Conservation (phyloP, 257 asterid genomes). For the Solanum tacnaense region DNA sequence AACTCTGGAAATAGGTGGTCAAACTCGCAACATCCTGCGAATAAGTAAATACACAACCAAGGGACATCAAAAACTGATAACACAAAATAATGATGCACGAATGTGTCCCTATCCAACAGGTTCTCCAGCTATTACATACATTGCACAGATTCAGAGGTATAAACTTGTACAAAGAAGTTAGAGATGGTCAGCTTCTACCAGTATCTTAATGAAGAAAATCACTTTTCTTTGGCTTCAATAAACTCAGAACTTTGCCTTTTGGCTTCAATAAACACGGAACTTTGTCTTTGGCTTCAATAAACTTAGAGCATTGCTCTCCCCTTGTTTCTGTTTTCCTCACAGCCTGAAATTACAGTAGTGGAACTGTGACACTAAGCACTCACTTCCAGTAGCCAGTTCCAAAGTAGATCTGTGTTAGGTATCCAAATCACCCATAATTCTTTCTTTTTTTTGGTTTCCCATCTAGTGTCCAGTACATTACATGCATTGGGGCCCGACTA, state of each 20-base stretch:
- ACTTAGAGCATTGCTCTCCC: not conserved
- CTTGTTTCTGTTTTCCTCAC: not conserved
- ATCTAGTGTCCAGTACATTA: not conserved
- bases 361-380: not conserved
- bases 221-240: not conserved
- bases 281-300: not conserved
- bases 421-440: not conserved
- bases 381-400: not conserved
- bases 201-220: not conserved
- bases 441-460: no score
- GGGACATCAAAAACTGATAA: not conserved
- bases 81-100: not conserved
- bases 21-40: slow-evolving; percentile 74
- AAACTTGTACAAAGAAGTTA: not conserved
- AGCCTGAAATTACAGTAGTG: not conserved
- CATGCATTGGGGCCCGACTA: not conserved
- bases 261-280: not conserved
- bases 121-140: not conserved
- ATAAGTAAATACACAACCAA: not conserved
- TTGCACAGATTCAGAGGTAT: not conserved
- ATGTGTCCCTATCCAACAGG: not conserved
- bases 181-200: not conserved
- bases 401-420: not conserved
- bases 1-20: slow-evolving; percentile 58
- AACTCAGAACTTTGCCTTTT: not conserved